Percentiles rank a stretch among this genome's conserved stretches.
Evolutionary conservation across 768 basidiomycete genomes (phyloP).

Genomic region (Leccinum barrowsii): DNA sequence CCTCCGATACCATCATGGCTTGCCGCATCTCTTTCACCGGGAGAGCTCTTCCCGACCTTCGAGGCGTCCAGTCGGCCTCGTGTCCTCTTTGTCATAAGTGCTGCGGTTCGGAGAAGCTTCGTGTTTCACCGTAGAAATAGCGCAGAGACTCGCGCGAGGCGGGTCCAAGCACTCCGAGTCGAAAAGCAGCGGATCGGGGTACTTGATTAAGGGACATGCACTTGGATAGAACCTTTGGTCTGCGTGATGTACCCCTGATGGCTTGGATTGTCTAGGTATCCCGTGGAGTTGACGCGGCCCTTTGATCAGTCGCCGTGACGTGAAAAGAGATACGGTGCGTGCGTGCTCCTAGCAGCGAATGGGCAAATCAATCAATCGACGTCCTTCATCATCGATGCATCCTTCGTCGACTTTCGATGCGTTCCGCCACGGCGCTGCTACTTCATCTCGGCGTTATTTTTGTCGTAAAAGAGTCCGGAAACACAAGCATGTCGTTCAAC

Average conservation of each 20-base stretch:
- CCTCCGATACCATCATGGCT: neutral
- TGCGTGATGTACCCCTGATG: constrained; percentile 36
- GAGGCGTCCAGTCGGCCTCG: neutral
- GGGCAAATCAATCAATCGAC: constrained; percentile 27
- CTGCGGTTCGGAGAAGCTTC: constrained; percentile 1
- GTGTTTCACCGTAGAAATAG: constrained; percentile 15
- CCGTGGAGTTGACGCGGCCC: constrained; percentile 34
- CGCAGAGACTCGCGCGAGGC: neutral
- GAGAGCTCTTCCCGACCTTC: constrained; percentile 1
- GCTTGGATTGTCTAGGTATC: constrained; percentile 20
- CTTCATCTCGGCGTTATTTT: constrained; percentile 32
- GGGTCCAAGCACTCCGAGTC: constrained; percentile 4
- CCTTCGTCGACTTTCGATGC: constrained; percentile 12
- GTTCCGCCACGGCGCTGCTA: constrained; percentile 21
- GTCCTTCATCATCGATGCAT: neutral
- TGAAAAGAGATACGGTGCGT: constrained; percentile 39
- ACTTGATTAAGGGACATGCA: constrained; percentile 6
- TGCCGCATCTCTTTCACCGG: neutral
- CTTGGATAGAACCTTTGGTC: constrained; percentile 9
- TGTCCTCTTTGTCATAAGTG: constrained; percentile 7
- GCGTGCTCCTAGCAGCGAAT: neutral
- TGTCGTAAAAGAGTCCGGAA: constrained; percentile 9
- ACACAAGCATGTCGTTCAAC: neutral
- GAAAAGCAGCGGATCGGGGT: constrained; percentile 10
- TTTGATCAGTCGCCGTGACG: constrained; percentile 39